Percentiles rank a stretch among this genome's conserved stretches.
These are phyloP conservation scores for Neolecta irregularis DNA, from an alignment of 1,139 yeast genomes.

Conservation along the genomic window DNA sequence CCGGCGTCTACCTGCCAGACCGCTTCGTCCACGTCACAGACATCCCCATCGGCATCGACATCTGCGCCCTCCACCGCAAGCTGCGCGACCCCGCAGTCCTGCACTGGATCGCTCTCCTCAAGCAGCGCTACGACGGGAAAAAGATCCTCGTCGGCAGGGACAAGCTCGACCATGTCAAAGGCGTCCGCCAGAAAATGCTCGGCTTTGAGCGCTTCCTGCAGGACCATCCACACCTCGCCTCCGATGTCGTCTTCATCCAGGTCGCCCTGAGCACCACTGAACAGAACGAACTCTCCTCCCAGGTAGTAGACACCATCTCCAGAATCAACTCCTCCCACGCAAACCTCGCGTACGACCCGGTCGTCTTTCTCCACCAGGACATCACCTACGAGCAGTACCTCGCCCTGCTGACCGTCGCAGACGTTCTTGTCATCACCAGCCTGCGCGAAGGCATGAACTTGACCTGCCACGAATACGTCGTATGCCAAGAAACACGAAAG, in stretches of 20 bases:
- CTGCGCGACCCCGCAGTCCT: constrained; percentile 38
- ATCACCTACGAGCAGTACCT: constrained; percentile 77
- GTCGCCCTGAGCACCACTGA: constrained; percentile 50
- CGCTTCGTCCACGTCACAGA: constrained; percentile 50
- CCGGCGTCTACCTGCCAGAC: constrained; percentile 56
- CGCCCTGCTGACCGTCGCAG: constrained; percentile 76
- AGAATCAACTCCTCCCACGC: constrained; percentile 65
- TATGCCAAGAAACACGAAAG: constrained; percentile 43
- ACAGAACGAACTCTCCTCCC: constrained; percentile 40
- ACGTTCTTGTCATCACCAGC: constrained; percentile 70
- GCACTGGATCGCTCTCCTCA: constrained; percentile 56
- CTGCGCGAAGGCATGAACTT: constrained; percentile 93
- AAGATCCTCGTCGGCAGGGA: constrained; percentile 73
- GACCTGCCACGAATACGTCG: constrained; percentile 86
- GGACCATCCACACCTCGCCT: constrained; percentile 37
- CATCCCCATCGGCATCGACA: constrained; percentile 80
- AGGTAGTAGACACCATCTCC: constrained; percentile 62
- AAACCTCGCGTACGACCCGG: constrained; percentile 66
- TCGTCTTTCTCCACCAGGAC: constrained; percentile 74
- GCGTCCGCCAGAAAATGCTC: constrained; percentile 69
- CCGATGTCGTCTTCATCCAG: constrained; percentile 48
- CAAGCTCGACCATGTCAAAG: constrained; percentile 73
- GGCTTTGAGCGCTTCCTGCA: constrained; percentile 72
- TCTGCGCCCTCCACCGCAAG: constrained; percentile 36
- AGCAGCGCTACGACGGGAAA: constrained; percentile 61